Conservation (phyloP, 2,329 filamentous ascomycete species). For the Fusarium sp. region DNA sequence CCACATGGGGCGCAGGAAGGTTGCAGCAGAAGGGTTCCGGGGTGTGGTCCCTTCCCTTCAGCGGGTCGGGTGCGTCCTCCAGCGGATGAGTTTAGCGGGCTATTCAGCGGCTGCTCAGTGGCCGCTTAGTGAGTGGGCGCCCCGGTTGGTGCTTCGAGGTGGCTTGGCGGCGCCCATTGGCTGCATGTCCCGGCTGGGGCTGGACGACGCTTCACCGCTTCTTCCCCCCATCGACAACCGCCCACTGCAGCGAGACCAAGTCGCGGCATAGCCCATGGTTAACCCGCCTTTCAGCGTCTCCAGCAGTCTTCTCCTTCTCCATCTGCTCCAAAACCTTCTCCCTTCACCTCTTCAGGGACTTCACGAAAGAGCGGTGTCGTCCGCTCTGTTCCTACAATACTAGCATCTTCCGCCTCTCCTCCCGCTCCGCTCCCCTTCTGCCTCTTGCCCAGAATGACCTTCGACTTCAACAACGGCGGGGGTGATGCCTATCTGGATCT, state of each 20-base stretch:
- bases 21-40: constrained; percentile 32
- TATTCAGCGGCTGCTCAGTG: constrained; percentile 29
- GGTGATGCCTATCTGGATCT: constrained; percentile 72
- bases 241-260: constrained; percentile 39
- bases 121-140: constrained; percentile 40
- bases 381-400: constrained; percentile 53
- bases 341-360: constrained; percentile 47
- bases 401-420: constrained; percentile 45
- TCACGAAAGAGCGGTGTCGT: constrained; percentile 60
- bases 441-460: constrained; percentile 61
- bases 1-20: constrained; percentile 40
- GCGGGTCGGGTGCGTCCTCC: constrained; percentile 36
- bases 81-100: constrained; percentile 38
- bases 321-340: constrained; percentile 46
- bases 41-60: constrained; percentile 28
- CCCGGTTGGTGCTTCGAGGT: constrained; percentile 37
- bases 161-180: constrained; percentile 51
- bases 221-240: constrained; percentile 50
- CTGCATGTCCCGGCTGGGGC: constrained; percentile 49
- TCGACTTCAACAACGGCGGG: constrained; percentile 69
- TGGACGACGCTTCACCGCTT: constrained; percentile 54
- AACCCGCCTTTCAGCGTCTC: constrained; percentile 42
- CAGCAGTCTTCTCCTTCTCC: constrained; percentile 44
- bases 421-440: constrained; percentile 49
- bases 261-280: constrained; percentile 34